phyloP scores from a whole-genome alignment of 1,139 yeast species.

The Blastobotrys capitulatus region DNA sequence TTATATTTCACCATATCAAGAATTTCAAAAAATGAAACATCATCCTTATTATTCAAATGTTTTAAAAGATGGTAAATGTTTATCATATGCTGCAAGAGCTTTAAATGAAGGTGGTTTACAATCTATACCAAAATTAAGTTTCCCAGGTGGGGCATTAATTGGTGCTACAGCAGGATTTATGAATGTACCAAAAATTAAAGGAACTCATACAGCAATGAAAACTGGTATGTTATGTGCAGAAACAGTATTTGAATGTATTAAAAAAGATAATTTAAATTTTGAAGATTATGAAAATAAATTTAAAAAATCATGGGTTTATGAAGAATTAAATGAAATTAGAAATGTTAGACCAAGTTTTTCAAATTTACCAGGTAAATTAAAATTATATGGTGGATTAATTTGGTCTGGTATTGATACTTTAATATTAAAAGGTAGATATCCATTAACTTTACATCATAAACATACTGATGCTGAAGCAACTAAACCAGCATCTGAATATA shows the following conservation, averaged over 20 bases:
- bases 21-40: constrained; percentile 87
- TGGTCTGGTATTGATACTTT: constrained; percentile 84
- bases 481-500: constrained; percentile 54
- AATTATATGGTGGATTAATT: constrained; percentile 70
- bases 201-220: constrained; percentile 97
- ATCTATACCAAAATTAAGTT: constrained; percentile 78
- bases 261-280: constrained; percentile 43
- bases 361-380: constrained; percentile 43
- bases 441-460: constrained; percentile 78
- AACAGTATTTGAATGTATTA: constrained; percentile 55
- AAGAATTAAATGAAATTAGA: constrained; percentile 77
- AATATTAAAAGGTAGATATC: constrained; percentile 69
- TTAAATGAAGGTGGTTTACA: constrained; percentile 94
- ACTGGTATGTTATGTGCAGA: constrained; percentile 95
- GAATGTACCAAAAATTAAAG: constrained; percentile 95
- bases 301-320: constrained; percentile 75
- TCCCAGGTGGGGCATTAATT: constrained; percentile 93
- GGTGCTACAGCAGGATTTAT: constrained; percentile 96
- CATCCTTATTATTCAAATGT: constrained; percentile 81
- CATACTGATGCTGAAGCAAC: constrained; percentile 71
- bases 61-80: constrained; percentile 82
- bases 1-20: constrained; percentile 90
- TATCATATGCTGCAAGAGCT: constrained; percentile 93
- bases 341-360: constrained; percentile 90
- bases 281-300: constrained; percentile 60